phyloP scores from a whole-genome alignment of 495 filamentous ascomycete species.

The Achaetomiella virescens region DNA sequence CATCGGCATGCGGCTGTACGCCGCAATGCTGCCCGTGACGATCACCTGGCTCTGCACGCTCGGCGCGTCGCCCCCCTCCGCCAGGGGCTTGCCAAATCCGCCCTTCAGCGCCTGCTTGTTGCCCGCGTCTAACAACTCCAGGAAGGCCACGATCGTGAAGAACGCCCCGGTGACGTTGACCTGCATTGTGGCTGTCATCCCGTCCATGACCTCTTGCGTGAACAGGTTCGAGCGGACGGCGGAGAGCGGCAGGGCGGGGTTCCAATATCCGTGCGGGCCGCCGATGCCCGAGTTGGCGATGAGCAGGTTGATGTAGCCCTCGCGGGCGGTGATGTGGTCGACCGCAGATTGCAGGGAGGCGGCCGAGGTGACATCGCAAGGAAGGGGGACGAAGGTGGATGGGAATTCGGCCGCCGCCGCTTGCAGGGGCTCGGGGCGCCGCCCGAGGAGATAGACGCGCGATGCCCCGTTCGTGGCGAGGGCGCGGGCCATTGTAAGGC shows the following conservation, averaged over 20 bases:
- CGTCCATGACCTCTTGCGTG: slow-evolving; percentile 37
- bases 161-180: slow-evolving; percentile 57
- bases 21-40: slow-evolving; percentile 48
- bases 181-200: slow-evolving; percentile 48
- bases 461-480: slow-evolving; percentile 57
- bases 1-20: slow-evolving; percentile 36
- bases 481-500: slow-evolving; percentile 57
- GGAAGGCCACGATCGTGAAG: slow-evolving; percentile 57
- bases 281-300: slow-evolving; percentile 58
- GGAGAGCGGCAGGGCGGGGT: slow-evolving; percentile 38
- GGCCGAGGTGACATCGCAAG: slow-evolving; percentile 60
- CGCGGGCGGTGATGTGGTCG: slow-evolving; percentile 38
- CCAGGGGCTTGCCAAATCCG: slow-evolving; percentile 23
- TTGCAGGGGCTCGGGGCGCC: slow-evolving; percentile 48
- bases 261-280: slow-evolving; percentile 25
- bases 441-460: slow-evolving; percentile 64
- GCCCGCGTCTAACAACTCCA: slow-evolving; percentile 58
- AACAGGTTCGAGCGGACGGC: slow-evolving; percentile 33
- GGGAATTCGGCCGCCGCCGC: slow-evolving; percentile 32
- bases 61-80: slow-evolving; percentile 14
- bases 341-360: slow-evolving; percentile 51
- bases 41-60: slow-evolving; percentile 51
- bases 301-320: slow-evolving; percentile 54
- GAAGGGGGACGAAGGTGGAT: slow-evolving; percentile 47
- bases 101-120: slow-evolving; percentile 46